Base-by-base conservation (phyloP, 371 early-diverging fungal genomes). In the Entomophthora muscae region DNA sequence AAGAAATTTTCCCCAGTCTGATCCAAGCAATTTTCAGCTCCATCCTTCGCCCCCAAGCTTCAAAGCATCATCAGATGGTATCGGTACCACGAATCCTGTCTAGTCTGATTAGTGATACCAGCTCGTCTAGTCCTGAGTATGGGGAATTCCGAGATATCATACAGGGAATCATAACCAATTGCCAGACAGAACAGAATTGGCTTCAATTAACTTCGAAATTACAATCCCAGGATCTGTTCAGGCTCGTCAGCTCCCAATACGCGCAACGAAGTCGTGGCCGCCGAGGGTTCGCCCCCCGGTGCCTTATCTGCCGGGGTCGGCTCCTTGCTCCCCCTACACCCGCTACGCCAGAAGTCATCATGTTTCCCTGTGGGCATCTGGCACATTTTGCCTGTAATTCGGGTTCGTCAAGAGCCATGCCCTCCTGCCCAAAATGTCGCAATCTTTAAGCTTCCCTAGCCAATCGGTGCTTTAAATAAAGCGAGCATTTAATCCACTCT, bases 121-220 rank as follows among this genome's bases (percentile, higher is more conserved):
- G 17, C 42, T 42, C 42, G 10, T 42, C 42, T 17, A 10, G 42
- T 17, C 17, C 42, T 42, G 42, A 42, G 42, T 42, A 10, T 17
- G 42, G 42, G 10, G 62, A 62, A 29, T 62, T 62, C 24, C 62
- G 53, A 3, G 62, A 62, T 53, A 13, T 62, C 5, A 17, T 62
- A 3, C 3, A 22, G 5, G 52, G 53, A n/a, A 53, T 62, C 13
- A 13, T 62, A 10, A 30, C 5, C 24, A 52, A 32, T 53, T 62
- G 62, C 22, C 23, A 23, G 53, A 30, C 52, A 17, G 62, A 62
- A 62, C 21, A 3, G 12, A 51, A 29, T 17, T 52, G 52, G 62
- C 29, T 62, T n/a, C n/a, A 17, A 1, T 12, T 62, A 12, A 26
- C 62, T 27, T 17, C 24, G 2, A 21, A 62, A 26, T 23, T 62